Conservation (phyloP, 2,329 filamentous ascomycete genomes). For the Coniochaeta sp. region DNA sequence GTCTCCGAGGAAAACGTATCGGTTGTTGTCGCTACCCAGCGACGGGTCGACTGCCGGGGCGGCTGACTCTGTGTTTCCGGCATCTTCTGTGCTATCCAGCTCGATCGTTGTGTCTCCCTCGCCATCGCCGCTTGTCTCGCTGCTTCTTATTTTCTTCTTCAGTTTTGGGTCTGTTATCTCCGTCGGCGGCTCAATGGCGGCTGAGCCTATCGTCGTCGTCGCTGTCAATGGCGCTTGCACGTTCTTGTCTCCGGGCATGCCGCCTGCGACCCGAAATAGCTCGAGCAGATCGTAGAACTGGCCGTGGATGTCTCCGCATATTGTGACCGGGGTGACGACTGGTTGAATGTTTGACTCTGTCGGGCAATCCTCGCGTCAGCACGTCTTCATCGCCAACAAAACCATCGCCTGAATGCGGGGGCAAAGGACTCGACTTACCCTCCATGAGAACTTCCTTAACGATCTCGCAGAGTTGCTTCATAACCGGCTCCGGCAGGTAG, state of each 20-base stretch:
- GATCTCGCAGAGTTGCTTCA: constrained; percentile 98
- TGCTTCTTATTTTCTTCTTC: constrained; percentile 73
- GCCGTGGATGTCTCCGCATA: constrained; percentile 97
- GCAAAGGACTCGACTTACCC: constrained; percentile 42
- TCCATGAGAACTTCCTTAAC: constrained; percentile 99
- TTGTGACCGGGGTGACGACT: constrained; percentile 91
- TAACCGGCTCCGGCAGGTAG: constrained; percentile 89
- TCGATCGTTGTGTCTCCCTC: constrained; percentile 40
- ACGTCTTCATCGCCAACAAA: not conserved
- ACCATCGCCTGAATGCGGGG: not conserved
- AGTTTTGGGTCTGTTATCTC: constrained; percentile 84
- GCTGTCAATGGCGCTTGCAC: constrained; percentile 61
- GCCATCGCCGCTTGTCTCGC: constrained; percentile 41
- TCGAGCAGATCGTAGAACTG: constrained; percentile 98
- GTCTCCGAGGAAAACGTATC: constrained; percentile 66
- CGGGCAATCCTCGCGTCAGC: constrained; percentile 1
- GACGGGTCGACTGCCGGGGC: constrained; percentile 20
- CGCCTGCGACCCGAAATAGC: constrained; percentile 91
- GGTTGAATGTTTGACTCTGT: constrained; percentile 97
- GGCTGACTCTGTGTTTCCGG: constrained; percentile 17
- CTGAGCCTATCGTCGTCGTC: constrained; percentile 74
- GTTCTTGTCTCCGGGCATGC: constrained; percentile 82
- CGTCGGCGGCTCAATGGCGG: constrained; percentile 84
- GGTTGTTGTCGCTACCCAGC: constrained; percentile 41
- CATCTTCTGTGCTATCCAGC: constrained; percentile 12